Percentiles rank a stretch among this genome's conserved stretches.
Conservation (phyloP, 2,329 filamentous ascomycete species). For the Chrysoporthe austroafricana region DNA sequence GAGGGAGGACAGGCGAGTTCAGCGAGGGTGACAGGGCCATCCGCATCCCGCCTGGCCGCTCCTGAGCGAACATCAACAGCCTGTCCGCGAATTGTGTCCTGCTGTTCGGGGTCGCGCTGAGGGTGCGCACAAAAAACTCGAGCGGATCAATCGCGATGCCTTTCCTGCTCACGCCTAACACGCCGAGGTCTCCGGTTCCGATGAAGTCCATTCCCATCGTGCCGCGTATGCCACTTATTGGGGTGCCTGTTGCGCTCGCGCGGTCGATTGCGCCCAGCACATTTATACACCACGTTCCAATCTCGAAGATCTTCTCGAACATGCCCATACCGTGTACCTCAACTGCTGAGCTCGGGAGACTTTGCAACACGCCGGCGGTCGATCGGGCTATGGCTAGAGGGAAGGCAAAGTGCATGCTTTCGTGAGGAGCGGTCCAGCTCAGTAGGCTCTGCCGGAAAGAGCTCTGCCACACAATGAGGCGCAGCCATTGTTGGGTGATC, state of each 20-base stretch:
- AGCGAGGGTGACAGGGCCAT: constrained; percentile 40
- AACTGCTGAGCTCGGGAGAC: constrained; percentile 45
- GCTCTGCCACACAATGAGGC: constrained; percentile 73
- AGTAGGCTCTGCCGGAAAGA: constrained; percentile 68
- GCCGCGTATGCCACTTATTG: constrained; percentile 28
- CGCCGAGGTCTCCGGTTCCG: constrained; percentile 38
- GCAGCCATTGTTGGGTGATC: constrained; percentile 72
- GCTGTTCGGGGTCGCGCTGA: constrained; percentile 49
- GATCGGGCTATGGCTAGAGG: constrained; percentile 65
- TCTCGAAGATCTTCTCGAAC: constrained; percentile 55
- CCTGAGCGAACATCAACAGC: constrained; percentile 45
- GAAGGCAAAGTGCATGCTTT: constrained; percentile 64
- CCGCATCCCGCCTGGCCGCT: constrained; percentile 44
- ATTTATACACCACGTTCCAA: constrained; percentile 50
- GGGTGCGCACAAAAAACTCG: constrained; percentile 48
- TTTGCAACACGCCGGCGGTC: constrained; percentile 50
- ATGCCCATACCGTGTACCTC: constrained; percentile 55
- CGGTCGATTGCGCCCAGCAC: constrained; percentile 44
- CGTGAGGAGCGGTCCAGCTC: constrained; percentile 60
- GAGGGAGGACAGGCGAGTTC: constrained; percentile 28
- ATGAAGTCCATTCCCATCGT: constrained; percentile 39
- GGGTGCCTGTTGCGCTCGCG: constrained; percentile 33
- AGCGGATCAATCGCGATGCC: constrained; percentile 45
- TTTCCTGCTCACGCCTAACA: constrained; percentile 38
- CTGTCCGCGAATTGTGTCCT: constrained; percentile 48